Percentiles rank a stretch among this genome's conserved stretches.
Evolutionary conservation across 371 early-diverging fungal genomes (phyloP).

Genomic region (Haplosporangium sp.): DNA sequence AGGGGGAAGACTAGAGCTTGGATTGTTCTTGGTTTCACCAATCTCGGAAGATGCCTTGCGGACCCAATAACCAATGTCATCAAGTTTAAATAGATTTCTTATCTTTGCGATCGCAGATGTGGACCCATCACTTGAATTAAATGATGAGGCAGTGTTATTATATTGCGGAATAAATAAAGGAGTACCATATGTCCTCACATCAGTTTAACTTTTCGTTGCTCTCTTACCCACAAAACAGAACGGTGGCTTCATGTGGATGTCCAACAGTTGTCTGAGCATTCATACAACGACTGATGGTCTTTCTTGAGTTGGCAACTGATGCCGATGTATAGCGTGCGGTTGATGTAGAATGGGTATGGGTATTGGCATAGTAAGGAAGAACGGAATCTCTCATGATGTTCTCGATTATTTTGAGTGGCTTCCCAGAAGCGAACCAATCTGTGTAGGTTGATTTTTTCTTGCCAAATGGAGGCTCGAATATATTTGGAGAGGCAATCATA

Average conservation of each 20-base stretch:
- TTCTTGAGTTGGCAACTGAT: conserved; percentile 17
- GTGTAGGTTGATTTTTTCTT: conserved; percentile 31
- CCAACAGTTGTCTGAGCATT: conserved; percentile 19
- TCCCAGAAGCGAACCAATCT: conserved; percentile 26
- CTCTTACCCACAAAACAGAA: conserved; percentile 39
- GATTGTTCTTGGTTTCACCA: neutral
- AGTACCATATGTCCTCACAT: too few relatives aligned
- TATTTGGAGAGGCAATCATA: conserved; percentile 26
- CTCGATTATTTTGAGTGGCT: conserved; percentile 23
- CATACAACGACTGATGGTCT: conserved; percentile 18
- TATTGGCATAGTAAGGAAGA: conserved; percentile 34
- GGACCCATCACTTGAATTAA: neutral
- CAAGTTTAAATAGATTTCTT: too few relatives aligned
- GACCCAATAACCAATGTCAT: conserved; percentile 21
- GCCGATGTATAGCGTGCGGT: conserved; percentile 21
- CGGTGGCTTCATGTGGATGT: conserved; percentile 31
- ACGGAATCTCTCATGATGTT: conserved; percentile 15
- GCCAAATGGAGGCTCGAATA: conserved; percentile 25
- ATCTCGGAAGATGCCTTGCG: conserved; percentile 5
- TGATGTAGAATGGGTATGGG: conserved; percentile 27
- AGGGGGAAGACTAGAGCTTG: neutral
- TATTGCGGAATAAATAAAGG: neutral
- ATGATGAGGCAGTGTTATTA: too few relatives aligned
- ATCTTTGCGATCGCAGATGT: too few relatives aligned
- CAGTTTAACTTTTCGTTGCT: neutral